Percentiles rank a stretch among this genome's conserved stretches.
Evolutionary conservation across 768 basidiomycete genomes (phyloP).

Genomic region (Naganishia kalamii): DNA sequence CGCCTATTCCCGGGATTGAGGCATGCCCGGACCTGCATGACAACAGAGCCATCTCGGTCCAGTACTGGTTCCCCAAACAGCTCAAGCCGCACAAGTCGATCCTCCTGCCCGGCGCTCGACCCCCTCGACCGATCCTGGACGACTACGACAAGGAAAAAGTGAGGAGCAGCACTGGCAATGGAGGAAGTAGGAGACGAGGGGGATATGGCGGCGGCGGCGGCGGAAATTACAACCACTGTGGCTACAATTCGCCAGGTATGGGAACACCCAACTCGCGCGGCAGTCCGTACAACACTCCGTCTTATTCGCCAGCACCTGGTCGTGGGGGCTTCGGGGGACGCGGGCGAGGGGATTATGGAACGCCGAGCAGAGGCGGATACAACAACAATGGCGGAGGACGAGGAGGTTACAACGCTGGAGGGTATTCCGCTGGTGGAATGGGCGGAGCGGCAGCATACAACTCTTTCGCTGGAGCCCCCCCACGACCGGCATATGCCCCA

Average conservation of each 20-base stretch:
- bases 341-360: conserved; percentile 42
- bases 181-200: conserved; percentile 25
- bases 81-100: conserved; percentile 75
- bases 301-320: conserved; percentile 1
- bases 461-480: neutral
- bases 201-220: conserved; percentile 29
- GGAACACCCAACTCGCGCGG: conserved; percentile 25
- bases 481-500: neutral
- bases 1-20: conserved; percentile 57
- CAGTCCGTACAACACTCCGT: conserved; percentile 17
- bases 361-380: conserved; percentile 30
- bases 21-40: conserved; percentile 72
- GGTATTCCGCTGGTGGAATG: conserved; percentile 3
- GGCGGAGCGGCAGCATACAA: conserved; percentile 14
- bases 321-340: conserved; percentile 26
- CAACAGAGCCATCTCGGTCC: conserved; percentile 77
- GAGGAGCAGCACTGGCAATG: conserved; percentile 31
- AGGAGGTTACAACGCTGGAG: conserved; percentile 27
- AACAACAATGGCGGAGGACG: conserved; percentile 7
- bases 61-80: conserved; percentile 86
- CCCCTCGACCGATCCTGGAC: conserved; percentile 58
- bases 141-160: conserved; percentile 49
- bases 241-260: conserved; percentile 27
- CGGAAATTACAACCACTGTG: conserved; percentile 39
- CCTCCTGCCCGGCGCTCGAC: conserved; percentile 66